These are phyloP conservation scores for Coemansia aciculifera DNA, from an alignment of 192 early-diverging fungal genomes.

Conservation along the genomic window DNA sequence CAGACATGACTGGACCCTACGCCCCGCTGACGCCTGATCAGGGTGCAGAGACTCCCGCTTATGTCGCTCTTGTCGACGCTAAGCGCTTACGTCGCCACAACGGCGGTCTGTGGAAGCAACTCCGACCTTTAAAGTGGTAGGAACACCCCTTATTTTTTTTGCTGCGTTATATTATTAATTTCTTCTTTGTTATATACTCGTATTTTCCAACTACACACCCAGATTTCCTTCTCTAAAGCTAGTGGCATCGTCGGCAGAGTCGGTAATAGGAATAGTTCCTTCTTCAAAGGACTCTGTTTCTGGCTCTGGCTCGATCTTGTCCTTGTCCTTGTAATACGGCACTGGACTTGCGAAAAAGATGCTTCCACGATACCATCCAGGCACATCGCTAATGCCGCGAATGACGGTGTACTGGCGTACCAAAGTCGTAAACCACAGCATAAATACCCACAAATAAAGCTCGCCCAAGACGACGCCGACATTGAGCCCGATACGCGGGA, in stretches of 20 bases:
- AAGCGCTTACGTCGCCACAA: conserved; percentile 42
- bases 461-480: conserved; percentile 52
- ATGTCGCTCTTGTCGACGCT: conserved; percentile 39
- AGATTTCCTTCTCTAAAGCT: conserved; percentile 25
- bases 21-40: conserved; percentile 45
- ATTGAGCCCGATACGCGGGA: conserved; percentile 37
- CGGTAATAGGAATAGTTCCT: neutral
- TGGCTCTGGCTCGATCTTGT: neutral
- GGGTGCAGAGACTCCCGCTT: conserved; percentile 51
- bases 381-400: conserved; percentile 15
- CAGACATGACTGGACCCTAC: conserved; percentile 47
- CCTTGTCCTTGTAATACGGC: conserved; percentile 24
- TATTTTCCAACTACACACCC: conserved; percentile 7
- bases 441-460: conserved; percentile 23
- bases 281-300: neutral
- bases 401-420: conserved; percentile 19
- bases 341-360: conserved; percentile 26
- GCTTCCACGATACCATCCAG: conserved; percentile 30
- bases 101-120: conserved; percentile 48
- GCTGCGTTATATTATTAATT: neutral
- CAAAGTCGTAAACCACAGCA: conserved; percentile 34
- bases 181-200: conserved; percentile 1
- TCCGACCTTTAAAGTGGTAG: conserved; percentile 48
- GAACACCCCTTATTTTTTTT: neutral
- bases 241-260: neutral